These are phyloP conservation scores for Lithospermum erythrorhizon DNA, from an alignment of 257 asterid genomes.

Conservation along the genomic window DNA sequence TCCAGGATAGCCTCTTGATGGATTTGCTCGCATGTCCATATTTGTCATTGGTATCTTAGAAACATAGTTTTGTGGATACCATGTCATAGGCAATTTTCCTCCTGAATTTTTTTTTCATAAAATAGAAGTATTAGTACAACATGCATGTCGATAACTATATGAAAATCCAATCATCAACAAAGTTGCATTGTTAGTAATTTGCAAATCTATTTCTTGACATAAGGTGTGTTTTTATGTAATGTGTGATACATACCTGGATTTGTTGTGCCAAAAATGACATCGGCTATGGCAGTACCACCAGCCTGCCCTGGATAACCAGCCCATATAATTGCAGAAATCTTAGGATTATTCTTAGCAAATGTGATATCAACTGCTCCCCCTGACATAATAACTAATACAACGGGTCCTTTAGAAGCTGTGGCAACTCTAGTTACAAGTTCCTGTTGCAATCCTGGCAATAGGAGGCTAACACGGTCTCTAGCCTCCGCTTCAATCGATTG, in stretches of 20 bases:
- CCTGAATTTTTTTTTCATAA: conserved; percentile 24
- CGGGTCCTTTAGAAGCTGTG: conserved; percentile 67
- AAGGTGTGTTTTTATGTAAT: too few relatives aligned
- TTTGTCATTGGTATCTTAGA: conserved; percentile 58
- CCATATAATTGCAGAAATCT: conserved; percentile 64
- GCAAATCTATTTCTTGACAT: too few relatives aligned
- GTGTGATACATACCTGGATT: conserved; percentile 50
- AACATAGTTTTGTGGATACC: conserved; percentile 75
- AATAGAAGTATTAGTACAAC: background rate
- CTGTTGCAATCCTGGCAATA: conserved; percentile 75
- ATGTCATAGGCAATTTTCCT: conserved; percentile 81
- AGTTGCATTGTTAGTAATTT: too few relatives aligned
- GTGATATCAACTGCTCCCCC: conserved; percentile 83
- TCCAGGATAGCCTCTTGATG: conserved; percentile 72
- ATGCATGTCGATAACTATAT: background rate
- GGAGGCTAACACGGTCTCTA: conserved; percentile 48
- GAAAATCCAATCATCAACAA: background rate
- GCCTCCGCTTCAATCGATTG: conserved; percentile 68
- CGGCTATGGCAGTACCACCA: conserved; percentile 87
- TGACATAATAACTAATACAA: conserved; percentile 57
- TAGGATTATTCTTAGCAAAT: conserved; percentile 64
- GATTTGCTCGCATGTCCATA: conserved; percentile 74
- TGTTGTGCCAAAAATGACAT: conserved; percentile 57
- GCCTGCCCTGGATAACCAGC: conserved; percentile 93
- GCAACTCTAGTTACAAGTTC: conserved; percentile 80